Evolutionary conservation across 2,329 filamentous ascomycete species (phyloP).

Genomic region (Fusarium brachygibbosum): DNA sequence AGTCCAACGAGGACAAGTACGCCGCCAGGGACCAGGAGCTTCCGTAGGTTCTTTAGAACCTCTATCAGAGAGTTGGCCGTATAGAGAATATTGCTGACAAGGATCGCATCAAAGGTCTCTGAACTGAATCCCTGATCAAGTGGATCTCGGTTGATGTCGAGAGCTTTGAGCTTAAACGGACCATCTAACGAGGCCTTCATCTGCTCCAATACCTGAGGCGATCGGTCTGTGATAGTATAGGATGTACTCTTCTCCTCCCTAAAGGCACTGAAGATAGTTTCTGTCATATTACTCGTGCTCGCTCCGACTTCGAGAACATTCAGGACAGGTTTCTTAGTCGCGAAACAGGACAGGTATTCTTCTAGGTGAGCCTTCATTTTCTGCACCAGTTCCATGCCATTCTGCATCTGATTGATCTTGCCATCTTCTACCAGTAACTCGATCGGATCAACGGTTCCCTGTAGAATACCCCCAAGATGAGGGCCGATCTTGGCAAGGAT

Average conservation of each 20-base stretch:
- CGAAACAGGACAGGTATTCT: conserved; percentile 15
- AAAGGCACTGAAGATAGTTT: background rate
- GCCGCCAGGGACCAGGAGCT: conserved; percentile 16
- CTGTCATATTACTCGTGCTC: background rate
- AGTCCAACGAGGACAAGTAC: conserved; percentile 7
- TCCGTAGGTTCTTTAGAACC: background rate
- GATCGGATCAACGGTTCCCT: conserved; percentile 5
- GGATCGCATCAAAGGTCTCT: background rate
- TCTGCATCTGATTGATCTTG: background rate
- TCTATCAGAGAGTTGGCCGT: background rate
- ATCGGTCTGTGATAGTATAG: conserved; percentile 17
- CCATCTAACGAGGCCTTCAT: accelerated
- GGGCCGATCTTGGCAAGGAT: conserved; percentile 28
- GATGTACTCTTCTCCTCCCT: background rate
- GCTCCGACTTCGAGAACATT: conserved; percentile 22
- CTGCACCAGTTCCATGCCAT: background rate
- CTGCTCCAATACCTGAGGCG: background rate
- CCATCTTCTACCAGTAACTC: background rate
- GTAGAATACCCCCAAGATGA: conserved; percentile 6
- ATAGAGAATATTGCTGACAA: conserved; percentile 23
- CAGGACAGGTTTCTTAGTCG: background rate
- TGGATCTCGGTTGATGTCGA: conserved; percentile 18
- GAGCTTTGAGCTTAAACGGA: background rate
- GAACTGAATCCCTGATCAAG: conserved; percentile 4
- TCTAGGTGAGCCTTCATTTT: background rate